Percentiles rank a stretch among this genome's conserved stretches.
phyloP scores from a whole-genome alignment of 192 early-diverging fungal species.

The Coemansia sp. region DNA sequence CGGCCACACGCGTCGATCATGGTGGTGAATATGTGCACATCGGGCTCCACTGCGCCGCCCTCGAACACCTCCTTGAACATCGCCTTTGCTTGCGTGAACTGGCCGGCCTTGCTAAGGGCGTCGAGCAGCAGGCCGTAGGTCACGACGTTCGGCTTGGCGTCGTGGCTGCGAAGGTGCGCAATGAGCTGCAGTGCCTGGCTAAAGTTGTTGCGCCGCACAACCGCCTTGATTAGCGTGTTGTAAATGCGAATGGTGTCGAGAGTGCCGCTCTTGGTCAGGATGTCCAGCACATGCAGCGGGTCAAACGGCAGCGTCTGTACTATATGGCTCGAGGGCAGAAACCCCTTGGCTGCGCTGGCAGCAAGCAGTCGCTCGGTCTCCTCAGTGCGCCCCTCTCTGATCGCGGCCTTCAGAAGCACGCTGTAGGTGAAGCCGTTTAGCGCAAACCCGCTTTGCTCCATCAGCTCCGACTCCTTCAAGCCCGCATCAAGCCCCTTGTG shows the following conservation, averaged over 20 bases:
- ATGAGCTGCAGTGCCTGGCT: constrained; percentile 30
- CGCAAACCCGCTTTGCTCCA: constrained; percentile 33
- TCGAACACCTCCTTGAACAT: constrained; percentile 31
- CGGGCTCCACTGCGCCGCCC: constrained; percentile 19
- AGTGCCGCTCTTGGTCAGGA: constrained; percentile 9
- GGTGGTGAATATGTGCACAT: constrained; percentile 39
- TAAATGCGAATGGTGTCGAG: constrained; percentile 38
- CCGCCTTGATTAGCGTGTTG: constrained; percentile 37
- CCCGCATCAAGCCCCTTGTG: constrained; percentile 33
- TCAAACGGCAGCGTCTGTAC: constrained; percentile 24
- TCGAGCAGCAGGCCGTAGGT: constrained; percentile 53
- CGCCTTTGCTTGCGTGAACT: constrained; percentile 33
- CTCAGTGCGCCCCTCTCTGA: constrained; percentile 22
- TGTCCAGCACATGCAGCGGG: constrained; percentile 26
- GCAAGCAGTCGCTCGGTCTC: constrained; percentile 18
- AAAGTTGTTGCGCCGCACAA: constrained; percentile 42
- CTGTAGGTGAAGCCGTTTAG: constrained; percentile 32
- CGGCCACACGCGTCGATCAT: constrained; percentile 53
- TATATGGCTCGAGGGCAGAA: constrained; percentile 28
- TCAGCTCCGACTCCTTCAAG: constrained; percentile 30
- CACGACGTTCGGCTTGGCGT: constrained; percentile 30
- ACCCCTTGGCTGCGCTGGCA: constrained; percentile 12
- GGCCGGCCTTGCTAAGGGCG: constrained; percentile 44
- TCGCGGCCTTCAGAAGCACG: constrained; percentile 27
- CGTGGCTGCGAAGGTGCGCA: constrained; percentile 32